Base-by-base conservation (phyloP, 225 moss, liverwort and hornwort genomes). In the Thuidium tamariscinum region DNA sequence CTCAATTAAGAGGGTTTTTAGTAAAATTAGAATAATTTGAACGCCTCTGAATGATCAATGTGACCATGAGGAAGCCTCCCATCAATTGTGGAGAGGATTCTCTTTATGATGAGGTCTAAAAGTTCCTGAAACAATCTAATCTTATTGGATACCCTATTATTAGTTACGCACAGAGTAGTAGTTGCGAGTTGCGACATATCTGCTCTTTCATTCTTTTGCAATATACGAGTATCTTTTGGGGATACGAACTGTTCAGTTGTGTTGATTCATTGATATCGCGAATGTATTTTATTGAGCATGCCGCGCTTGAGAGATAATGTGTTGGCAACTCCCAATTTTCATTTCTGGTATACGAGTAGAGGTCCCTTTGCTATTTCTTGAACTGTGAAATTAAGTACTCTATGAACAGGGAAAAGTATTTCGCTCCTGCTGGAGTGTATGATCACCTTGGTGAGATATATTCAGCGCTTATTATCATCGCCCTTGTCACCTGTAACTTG, bases 381-480 rank as follows among this genome's bases (percentile, higher is more conserved):
- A 88, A 77, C 16, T 88, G 67, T 81, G 66, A 72, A 77, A 26
- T 25, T 67, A 73, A 86, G 79, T 83, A 75, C 7, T 82, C 71
- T 65, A 71, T 83, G 48, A 75, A 87, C 91, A 97, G 97, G 92
- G 93, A 92, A 88, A 89, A 89, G 41, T 66, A 94, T 60, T 95
- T 97, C 60, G 92, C 93, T 89, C 95, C 96, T 84, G 89, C 80
- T 52, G 86, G 78, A 68, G 94, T 97, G 64, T 97, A 97, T 89
- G 95, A 98, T 89, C 95, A 95, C 89, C 90, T 97, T 20, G 98
- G 98, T 76, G 96, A 96, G 85, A 98, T 98, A 41, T 89, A 94
- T 82, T 98, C 96, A 52, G 88, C 97, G 62, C 95, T 95, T 46
- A 93, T 95, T 42, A 89, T 95, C 77, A 89, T 93, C 82, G 92